Conservation (phyloP, 106 monocot genomes). For the Cymbidium sinense region DNA sequence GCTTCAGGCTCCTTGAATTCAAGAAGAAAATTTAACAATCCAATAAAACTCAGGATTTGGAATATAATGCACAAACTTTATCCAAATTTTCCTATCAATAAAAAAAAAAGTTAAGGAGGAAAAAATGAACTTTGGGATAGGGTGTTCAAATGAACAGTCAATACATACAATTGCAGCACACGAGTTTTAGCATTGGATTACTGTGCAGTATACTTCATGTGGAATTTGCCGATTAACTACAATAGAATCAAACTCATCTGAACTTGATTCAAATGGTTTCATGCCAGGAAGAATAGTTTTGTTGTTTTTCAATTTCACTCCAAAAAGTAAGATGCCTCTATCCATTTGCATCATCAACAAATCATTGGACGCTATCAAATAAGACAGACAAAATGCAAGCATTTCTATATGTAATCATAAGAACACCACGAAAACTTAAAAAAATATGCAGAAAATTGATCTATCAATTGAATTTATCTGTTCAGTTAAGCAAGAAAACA, state of each 20-base stretch:
- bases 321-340: constrained; percentile 43
- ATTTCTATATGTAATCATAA: too few relatives aligned
- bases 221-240: constrained; percentile 38
- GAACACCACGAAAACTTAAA: too few relatives aligned
- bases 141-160: constrained; percentile 27
- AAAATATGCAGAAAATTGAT: too few relatives aligned
- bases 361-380: constrained; percentile 34
- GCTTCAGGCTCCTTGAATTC: constrained; percentile 14
- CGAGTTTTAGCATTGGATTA: constrained; percentile 35
- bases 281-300: constrained; percentile 36
- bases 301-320: constrained; percentile 47
- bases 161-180: constrained; percentile 31
- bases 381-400: not conserved
- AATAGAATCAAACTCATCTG: constrained; percentile 43
- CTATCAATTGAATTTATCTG: too few relatives aligned
- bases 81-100: not conserved
- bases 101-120: not conserved
- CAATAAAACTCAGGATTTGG: not conserved
- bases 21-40: constrained; percentile 13
- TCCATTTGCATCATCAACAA: constrained; percentile 29
- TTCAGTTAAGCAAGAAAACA: too few relatives aligned
- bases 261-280: constrained; percentile 27
- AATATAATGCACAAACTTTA: not conserved
- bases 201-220: constrained; percentile 45
- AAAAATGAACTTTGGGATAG: constrained; percentile 18